Evolutionary conservation across 1,284 basidiomycete genomes (phyloP).

Genomic region (Macrocybe sp.): DNA sequence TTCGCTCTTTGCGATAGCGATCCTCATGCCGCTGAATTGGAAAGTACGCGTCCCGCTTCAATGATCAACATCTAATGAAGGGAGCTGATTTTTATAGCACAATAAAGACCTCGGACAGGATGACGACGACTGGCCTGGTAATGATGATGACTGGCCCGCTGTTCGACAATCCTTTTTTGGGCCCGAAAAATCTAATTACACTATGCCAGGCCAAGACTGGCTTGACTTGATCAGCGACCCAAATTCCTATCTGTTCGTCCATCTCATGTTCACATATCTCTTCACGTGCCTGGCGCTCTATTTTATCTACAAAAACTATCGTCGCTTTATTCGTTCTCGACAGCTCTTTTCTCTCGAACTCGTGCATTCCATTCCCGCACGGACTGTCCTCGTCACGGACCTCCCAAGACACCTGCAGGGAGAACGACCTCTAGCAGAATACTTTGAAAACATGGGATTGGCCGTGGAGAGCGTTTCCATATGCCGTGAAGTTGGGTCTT

Average conservation of each 20-base stretch:
- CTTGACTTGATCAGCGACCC: slow-evolving; percentile 83
- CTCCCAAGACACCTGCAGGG: slow-evolving; percentile 81
- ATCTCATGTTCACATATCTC: slow-evolving; percentile 90
- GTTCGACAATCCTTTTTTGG: slow-evolving; percentile 13
- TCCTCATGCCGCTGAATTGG: slow-evolving; percentile 90
- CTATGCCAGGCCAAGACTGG: slow-evolving; percentile 54
- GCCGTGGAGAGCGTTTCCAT: slow-evolving; percentile 89
- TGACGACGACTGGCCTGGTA: slow-evolving; percentile 47
- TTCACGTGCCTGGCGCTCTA: slow-evolving; percentile 85
- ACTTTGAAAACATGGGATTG: slow-evolving; percentile 84
- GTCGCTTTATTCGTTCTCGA: slow-evolving; percentile 85
- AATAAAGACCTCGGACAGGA: slow-evolving; percentile 71
- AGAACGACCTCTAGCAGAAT: slow-evolving; percentile 84
- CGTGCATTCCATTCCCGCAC: slow-evolving; percentile 89
- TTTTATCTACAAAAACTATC: slow-evolving; percentile 87
- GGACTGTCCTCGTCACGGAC: slow-evolving; percentile 86
- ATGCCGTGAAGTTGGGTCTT: slow-evolving; percentile 74
- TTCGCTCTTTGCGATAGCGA: slow-evolving; percentile 71
- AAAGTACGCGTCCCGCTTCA: slow-evolving; percentile 45
- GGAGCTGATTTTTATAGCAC: slow-evolving; percentile 17
- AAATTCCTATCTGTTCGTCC: slow-evolving; percentile 80
- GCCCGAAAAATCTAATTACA: slow-evolving; percentile 25
- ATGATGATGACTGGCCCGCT: slow-evolving; percentile 31
- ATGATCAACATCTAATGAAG: not conserved
- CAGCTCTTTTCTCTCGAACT: slow-evolving; percentile 93